A percentile compares a stretch with the other conserved stretches of the same genome.
phyloP scores from a whole-genome alignment of 1,139 yeast species.

The Arxiozyma bovina region DNA sequence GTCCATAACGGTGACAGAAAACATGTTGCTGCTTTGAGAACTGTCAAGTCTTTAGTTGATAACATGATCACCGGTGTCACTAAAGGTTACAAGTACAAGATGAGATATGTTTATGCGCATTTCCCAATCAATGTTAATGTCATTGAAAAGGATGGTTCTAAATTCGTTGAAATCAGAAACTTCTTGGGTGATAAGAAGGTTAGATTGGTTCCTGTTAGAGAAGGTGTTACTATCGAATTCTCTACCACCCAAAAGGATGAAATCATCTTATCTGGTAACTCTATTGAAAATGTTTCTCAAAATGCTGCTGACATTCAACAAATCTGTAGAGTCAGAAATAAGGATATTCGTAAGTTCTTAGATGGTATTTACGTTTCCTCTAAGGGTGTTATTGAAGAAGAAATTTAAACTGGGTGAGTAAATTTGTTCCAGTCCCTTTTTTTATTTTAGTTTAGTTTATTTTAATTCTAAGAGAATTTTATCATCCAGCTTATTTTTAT shows the following conservation, averaged over 20 bases:
- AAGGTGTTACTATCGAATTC: constrained; percentile 80
- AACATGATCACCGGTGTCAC: constrained; percentile 98
- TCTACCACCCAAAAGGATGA: constrained; percentile 90
- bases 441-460: neutral
- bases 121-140: constrained; percentile 98
- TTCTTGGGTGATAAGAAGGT: constrained; percentile 98
- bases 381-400: constrained; percentile 70
- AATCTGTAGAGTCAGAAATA: constrained; percentile 98
- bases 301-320: constrained; percentile 98
- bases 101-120: constrained; percentile 99
- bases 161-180: constrained; percentile 92
- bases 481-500: neutral
- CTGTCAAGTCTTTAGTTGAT: constrained; percentile 89
- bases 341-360: constrained; percentile 99
- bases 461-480: neutral
- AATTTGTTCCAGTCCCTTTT: neutral
- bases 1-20: constrained; percentile 99
- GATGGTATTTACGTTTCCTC: constrained; percentile 99
- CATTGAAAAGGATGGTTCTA: constrained; percentile 64
- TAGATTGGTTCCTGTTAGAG: constrained; percentile 74
- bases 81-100: constrained; percentile 98
- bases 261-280: constrained; percentile 87
- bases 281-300: constrained; percentile 96
- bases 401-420: constrained; percentile 37
- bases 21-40: constrained; percentile 99